Evolutionary conservation across 495 filamentous ascomycete genomes (phyloP).

Genomic region (Neurospora sp.): DNA sequence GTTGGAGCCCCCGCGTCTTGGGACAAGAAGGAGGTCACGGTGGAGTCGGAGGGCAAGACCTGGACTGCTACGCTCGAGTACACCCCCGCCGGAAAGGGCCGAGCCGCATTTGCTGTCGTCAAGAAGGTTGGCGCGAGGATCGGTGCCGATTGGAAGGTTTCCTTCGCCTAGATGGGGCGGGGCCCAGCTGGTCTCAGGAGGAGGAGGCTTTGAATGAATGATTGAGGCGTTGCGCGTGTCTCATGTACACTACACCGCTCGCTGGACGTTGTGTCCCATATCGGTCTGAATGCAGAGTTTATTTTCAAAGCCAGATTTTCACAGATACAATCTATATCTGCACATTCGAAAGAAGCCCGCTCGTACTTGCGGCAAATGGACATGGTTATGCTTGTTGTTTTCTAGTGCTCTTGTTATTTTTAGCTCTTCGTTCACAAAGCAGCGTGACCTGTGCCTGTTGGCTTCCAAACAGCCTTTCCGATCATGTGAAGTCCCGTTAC

Average conservation of each 20-base stretch:
- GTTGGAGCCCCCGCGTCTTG: constrained; percentile 67
- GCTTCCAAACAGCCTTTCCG: background rate
- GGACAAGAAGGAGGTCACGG: constrained; percentile 55
- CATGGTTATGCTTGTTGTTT: background rate
- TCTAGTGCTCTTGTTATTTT: background rate
- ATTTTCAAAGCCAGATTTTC: background rate
- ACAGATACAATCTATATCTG: background rate
- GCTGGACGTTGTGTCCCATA: background rate
- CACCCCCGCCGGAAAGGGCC: constrained; percentile 45
- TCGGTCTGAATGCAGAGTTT: background rate
- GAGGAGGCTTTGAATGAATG: background rate
- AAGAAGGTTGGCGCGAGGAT: constrained; percentile 68
- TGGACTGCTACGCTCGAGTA: constrained; percentile 50
- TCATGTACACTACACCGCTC: background rate
- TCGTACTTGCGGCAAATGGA: background rate
- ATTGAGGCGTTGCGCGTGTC: background rate
- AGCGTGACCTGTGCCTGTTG: background rate
- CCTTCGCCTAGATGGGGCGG: constrained; percentile 24
- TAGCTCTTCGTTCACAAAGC: background rate
- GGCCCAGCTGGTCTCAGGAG: background rate
- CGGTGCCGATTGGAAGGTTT: constrained; percentile 73
- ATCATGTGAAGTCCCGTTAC: background rate
- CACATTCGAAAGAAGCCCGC: background rate
- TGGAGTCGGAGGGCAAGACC: constrained; percentile 60
- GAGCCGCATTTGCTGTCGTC: constrained; percentile 71